phyloP scores from a whole-genome alignment of 352 stramenopile species.

The Globisporangium alternatum region DNA sequence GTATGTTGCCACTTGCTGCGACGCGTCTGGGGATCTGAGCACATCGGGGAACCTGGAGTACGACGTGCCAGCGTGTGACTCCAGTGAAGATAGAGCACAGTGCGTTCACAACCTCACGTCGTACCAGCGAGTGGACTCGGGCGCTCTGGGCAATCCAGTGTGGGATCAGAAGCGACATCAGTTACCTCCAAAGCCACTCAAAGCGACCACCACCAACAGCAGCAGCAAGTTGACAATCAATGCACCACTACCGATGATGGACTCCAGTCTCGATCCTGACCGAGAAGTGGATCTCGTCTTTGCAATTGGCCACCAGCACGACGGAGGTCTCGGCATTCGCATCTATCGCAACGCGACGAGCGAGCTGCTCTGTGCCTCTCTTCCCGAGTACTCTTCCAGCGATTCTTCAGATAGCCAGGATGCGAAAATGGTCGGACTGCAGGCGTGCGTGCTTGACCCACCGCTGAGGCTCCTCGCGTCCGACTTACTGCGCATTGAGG shows the following conservation, averaged over 20 bases:
- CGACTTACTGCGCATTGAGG: conserved; percentile 11
- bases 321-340: conserved; percentile 2
- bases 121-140: conserved; percentile 11
- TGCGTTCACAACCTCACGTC: conserved; percentile 15
- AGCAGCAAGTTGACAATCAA: background rate
- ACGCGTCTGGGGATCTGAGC: conserved; percentile 3
- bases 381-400: background rate
- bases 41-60: conserved; percentile 13
- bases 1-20: conserved; percentile 14
- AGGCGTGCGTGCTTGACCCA: conserved; percentile 11
- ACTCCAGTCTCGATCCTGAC: background rate
- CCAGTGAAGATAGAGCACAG: no score
- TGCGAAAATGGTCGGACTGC: background rate
- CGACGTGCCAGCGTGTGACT: conserved; percentile 3
- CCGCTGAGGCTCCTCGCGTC: background rate
- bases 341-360: background rate
- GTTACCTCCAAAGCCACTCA: background rate
- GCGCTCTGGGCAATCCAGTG: conserved; percentile 5
- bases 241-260: background rate
- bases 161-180: conserved; percentile 4
- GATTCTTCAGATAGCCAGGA: background rate
- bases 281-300: conserved; percentile 13
- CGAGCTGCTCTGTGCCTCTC: conserved; percentile 5
- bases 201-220: background rate
- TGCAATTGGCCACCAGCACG: conserved; percentile 6